Evolutionary conservation across 2,329 filamentous ascomycete genomes (phyloP).

Genomic region (Exophiala xenobiotica): DNA sequence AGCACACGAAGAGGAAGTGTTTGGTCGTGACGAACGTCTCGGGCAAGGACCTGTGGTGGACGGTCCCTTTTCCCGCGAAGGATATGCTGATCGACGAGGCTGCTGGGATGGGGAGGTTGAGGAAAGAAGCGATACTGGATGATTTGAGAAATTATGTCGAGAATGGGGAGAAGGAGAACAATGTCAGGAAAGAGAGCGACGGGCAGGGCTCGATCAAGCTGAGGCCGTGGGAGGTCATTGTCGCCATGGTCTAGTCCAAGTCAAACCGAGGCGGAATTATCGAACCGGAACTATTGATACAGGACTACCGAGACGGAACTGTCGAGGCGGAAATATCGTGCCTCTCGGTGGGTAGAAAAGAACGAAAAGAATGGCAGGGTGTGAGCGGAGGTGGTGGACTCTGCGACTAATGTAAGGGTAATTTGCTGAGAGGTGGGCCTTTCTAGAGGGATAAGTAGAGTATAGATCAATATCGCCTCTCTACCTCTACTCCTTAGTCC

Average conservation of each 20-base stretch:
- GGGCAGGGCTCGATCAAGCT: slow-evolving; percentile 9
- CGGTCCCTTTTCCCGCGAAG: slow-evolving; percentile 9
- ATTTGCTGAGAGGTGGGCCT: too few species aligned
- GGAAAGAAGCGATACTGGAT: slow-evolving; percentile 9
- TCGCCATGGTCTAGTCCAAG: slow-evolving; percentile 11
- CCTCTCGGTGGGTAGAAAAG: too few species aligned
- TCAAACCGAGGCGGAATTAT: too few species aligned
- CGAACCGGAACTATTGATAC: too few species aligned
- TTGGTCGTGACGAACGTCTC: slow-evolving; percentile 26
- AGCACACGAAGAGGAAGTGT: slow-evolving; percentile 9
- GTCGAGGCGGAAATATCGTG: too few species aligned
- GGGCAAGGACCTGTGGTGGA: slow-evolving; percentile 18
- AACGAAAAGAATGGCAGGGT: too few species aligned
- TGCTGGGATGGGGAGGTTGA: background rate
- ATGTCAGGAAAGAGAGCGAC: slow-evolving; percentile 7
- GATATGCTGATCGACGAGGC: slow-evolving; percentile 14
- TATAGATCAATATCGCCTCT: too few species aligned
- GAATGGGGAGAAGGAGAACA: slow-evolving; percentile 7
- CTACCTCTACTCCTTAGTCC: too few species aligned
- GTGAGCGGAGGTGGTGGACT: too few species aligned
- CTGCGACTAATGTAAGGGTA: too few species aligned
- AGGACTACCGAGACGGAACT: too few species aligned
- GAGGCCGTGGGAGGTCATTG: slow-evolving; percentile 19
- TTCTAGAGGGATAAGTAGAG: too few species aligned
- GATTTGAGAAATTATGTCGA: slow-evolving; percentile 27